phyloP scores from a whole-genome alignment of 768 basidiomycete genomes.

The Kwoniella shandongensis region DNA sequence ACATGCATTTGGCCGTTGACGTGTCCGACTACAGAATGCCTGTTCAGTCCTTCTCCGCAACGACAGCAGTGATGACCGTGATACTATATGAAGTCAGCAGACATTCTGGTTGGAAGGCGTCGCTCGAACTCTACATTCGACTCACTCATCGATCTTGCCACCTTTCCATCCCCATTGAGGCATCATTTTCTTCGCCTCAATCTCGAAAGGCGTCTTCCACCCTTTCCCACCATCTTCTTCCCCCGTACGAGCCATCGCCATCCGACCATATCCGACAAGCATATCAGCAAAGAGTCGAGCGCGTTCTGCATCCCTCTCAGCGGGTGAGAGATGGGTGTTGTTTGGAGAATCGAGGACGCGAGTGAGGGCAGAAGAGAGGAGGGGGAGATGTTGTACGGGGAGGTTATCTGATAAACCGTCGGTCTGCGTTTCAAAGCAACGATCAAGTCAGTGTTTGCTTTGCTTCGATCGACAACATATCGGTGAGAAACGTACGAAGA shows the following conservation, averaged over 20 bases:
- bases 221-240: slow-evolving; percentile 37
- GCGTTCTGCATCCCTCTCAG: slow-evolving; percentile 36
- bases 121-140: not conserved
- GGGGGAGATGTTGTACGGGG: slow-evolving; percentile 39
- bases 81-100: slow-evolving; percentile 19
- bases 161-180: slow-evolving; percentile 44
- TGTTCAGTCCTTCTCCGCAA: slow-evolving; percentile 31
- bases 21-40: no score
- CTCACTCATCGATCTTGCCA: slow-evolving; percentile 54
- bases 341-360: slow-evolving; percentile 30
- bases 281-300: slow-evolving; percentile 50
- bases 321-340: slow-evolving; percentile 41
- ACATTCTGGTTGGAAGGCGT: not conserved
- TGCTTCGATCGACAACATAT: not conserved
- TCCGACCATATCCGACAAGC: slow-evolving; percentile 48
- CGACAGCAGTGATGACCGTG: slow-evolving; percentile 50
- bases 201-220: slow-evolving; percentile 52
- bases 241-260: slow-evolving; percentile 50
- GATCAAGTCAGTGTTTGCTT: not conserved
- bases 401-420: slow-evolving; percentile 54
- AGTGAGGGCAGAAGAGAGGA: slow-evolving; percentile 35
- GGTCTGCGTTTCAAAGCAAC: no score
- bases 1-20: no score
- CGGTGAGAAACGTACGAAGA: slow-evolving; percentile 41
- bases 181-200: slow-evolving; percentile 46